Base-by-base conservation (phyloP, 306 rosid genomes). In the Heteromeles arbutifolia region DNA sequence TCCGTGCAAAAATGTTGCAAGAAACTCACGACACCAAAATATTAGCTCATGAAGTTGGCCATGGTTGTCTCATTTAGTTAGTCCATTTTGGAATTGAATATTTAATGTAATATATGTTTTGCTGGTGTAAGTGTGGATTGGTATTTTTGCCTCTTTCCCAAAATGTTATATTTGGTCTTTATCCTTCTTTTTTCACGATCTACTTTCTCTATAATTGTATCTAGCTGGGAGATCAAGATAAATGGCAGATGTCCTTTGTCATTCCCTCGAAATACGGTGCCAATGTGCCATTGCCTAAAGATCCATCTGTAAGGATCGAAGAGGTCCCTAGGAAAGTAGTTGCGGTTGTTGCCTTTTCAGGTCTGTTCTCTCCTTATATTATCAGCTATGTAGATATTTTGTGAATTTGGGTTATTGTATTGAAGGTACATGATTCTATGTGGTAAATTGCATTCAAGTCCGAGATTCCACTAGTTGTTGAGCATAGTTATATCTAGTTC, bases 171-270 rank as follows among this genome's bases (percentile, higher is more conserved):
- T 73, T 76, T 31, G 2, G 15, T 69, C 28, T 32, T 41, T 53
- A 15, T 44, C 59, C 76, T 26, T 62, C 29, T 54, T 64, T 67
- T 69, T 17, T 73, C 39, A 64, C 80, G 72, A 62, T 75, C 75
- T 76, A 58, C 72, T 74, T 63, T 57, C n/a, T n/a, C 50, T 82
- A 18, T 34, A 72, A 76, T 32, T 82, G 32, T 77, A 13, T 72
- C 76, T 82, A 94, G 98, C 68, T 37, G 67, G 90, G 79, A 81
- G 92, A 86, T 80, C 84, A 82, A 86, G 93, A 89, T 58, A 76
- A 83, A 67, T 94, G 98, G 98, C 82, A 79, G 77, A 94, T 94
- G 98, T 92, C 98, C 56, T 94, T 94, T 80, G 88, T 94, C 67
- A 76, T 94, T 89, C 98, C 98, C 50, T 92, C 96, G 26, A 87